These are phyloP conservation scores for Rubus parviflorus DNA, from an alignment of 306 rosid genomes.

Conservation along the genomic window DNA sequence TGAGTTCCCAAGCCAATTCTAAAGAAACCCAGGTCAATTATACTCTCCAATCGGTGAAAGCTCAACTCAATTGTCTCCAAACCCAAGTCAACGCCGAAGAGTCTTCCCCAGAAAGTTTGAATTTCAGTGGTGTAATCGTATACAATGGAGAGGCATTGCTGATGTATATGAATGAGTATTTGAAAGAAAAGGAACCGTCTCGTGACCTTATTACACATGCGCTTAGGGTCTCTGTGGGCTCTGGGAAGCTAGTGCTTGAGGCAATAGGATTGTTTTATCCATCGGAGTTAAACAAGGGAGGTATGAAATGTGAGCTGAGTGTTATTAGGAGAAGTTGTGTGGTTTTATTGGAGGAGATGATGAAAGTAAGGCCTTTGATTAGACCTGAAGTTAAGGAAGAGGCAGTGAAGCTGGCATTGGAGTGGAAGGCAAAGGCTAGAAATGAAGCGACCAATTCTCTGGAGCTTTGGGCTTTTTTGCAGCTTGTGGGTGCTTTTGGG, in stretches of 20 bases:
- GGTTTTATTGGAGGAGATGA: slow-evolving; percentile 41
- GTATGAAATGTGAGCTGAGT: slow-evolving; percentile 11
- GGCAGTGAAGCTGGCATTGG: slow-evolving; percentile 30
- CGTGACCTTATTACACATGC: slow-evolving; percentile 18
- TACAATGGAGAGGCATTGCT: slow-evolving; percentile 30
- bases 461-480: slow-evolving; percentile 35
- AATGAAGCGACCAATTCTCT: slow-evolving; percentile 15
- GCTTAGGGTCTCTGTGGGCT: slow-evolving; percentile 19
- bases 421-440: slow-evolving; percentile 34
- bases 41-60: not conserved
- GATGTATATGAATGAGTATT: slow-evolving; percentile 17
- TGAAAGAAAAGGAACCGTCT: slow-evolving; percentile 24
- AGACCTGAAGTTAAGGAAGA: slow-evolving; percentile 14
- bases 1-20: not conserved
- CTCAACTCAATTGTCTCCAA: not conserved
- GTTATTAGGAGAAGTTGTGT: slow-evolving; percentile 33
- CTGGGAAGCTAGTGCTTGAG: slow-evolving; percentile 37
- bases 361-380: slow-evolving; percentile 21
- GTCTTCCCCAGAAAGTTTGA: not conserved
- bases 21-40: not conserved
- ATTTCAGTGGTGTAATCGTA: slow-evolving; percentile 22
- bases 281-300: slow-evolving; percentile 7
- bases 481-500: slow-evolving; percentile 33
- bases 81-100: not conserved
- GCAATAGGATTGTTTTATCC: slow-evolving; percentile 34